Evolutionary conservation across 1,284 basidiomycete genomes (phyloP).

Genomic region (Porogramme epimiltina): DNA sequence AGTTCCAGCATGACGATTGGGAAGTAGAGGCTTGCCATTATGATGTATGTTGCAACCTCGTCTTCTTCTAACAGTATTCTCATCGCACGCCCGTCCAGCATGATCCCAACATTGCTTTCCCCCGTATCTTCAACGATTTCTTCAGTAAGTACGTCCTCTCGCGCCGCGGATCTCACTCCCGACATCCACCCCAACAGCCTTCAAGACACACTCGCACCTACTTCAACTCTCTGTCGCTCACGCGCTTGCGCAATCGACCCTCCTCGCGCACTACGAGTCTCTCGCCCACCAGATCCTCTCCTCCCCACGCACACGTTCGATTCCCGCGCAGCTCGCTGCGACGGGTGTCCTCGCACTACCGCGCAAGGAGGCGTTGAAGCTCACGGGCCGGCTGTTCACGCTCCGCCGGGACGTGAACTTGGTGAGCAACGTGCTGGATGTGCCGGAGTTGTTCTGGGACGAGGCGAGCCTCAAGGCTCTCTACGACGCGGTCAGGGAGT

Average conservation of each 20-base stretch:
- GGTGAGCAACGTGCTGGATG: constrained; percentile 92
- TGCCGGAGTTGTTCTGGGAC: constrained; percentile 94
- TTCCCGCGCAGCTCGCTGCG: constrained; percentile 83
- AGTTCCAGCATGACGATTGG: constrained; percentile 73
- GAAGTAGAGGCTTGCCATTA: constrained; percentile 91
- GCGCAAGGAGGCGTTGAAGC: constrained; percentile 81
- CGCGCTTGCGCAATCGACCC: constrained; percentile 92
- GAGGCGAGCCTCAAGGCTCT: constrained; percentile 88
- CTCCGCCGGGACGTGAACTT: constrained; percentile 90
- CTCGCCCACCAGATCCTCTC: constrained; percentile 80
- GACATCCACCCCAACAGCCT: constrained; percentile 48
- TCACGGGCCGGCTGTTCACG: constrained; percentile 88
- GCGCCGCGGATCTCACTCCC: neutral
- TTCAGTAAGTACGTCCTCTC: constrained; percentile 61
- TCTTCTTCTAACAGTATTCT: no score
- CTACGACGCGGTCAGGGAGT: constrained; percentile 93
- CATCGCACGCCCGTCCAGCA: constrained; percentile 62
- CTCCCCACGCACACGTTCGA: constrained; percentile 75
- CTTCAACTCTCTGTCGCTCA: constrained; percentile 92
- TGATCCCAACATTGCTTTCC: constrained; percentile 83
- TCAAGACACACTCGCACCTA: constrained; percentile 87
- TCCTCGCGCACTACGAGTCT: constrained; percentile 88
- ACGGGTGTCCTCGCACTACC: constrained; percentile 81
- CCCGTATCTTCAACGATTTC: constrained; percentile 90
- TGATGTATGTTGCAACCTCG: constrained; percentile 68